Evolutionary conservation across 2,329 filamentous ascomycete species (phyloP).

Genomic region (Geosmithia morbida): DNA sequence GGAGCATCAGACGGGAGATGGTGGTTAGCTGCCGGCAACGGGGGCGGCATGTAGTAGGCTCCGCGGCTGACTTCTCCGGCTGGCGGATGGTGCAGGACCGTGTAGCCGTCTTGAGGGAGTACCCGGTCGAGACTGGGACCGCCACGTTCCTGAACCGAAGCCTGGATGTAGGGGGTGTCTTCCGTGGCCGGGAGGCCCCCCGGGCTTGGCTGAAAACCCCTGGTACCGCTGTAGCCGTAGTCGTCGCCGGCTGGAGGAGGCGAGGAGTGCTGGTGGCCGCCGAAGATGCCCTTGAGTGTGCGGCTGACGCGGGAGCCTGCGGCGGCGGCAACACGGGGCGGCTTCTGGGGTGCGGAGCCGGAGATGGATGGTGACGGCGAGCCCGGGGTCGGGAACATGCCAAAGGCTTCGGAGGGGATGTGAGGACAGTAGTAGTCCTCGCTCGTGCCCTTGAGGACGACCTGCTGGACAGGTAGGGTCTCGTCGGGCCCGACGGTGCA

Average conservation of each 20-base stretch:
- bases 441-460: constrained; percentile 18
- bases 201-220: not conserved
- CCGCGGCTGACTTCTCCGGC: not conserved
- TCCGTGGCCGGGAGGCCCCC: no score
- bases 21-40: not conserved
- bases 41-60: not conserved
- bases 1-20: not conserved
- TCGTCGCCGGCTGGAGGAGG: no score
- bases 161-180: not conserved
- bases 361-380: not conserved
- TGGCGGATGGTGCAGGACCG: not conserved
- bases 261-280: not conserved
- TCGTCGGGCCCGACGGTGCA: constrained; percentile 13
- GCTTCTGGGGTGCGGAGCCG: not conserved
- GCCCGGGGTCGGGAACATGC: constrained; percentile 12
- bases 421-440: constrained; percentile 26
- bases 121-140: no score
- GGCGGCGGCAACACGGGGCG: not conserved
- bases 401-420: constrained; percentile 24
- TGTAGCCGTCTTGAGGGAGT: not conserved
- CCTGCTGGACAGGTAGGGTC: constrained; percentile 12
- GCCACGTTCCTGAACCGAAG: not conserved
- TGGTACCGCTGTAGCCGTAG: not conserved
- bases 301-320: not conserved
- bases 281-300: not conserved